Evolutionary conservation across 495 filamentous ascomycete genomes (phyloP), one percentile per base, ranked within the genome.

Genomic region (Xylaria sp.): DNA sequence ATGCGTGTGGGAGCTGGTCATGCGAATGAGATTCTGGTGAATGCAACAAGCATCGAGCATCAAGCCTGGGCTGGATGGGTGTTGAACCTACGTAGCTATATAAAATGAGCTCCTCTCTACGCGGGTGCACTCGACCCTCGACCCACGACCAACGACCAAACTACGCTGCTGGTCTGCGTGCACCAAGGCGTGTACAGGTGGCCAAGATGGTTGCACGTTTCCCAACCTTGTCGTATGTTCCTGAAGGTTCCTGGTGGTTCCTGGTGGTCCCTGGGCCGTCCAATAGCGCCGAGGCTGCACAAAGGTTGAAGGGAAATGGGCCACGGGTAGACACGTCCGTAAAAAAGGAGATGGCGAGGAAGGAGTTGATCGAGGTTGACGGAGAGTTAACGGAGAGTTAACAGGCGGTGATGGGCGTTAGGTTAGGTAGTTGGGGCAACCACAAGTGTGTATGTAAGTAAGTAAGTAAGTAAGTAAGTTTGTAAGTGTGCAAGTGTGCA

Each of bases 101-200:
- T 37, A 26, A 53, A 31, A 40, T 43, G 33, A 69, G 67, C 43
- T 29, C 33, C 12, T 52, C 19, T 61, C 40, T 61, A 61, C 55
- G 41, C 43, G 2, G 8, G 15, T 50, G 50, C 55, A 44, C 53
- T 44, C 9, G 29, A 37, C n/a, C n/a, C n/a, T n/a, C n/a, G n/a
- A n/a, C n/a, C n/a, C n/a, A n/a, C n/a, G n/a, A n/a, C n/a, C n/a
- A n/a, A n/a, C n/a, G n/a, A n/a, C 53, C 19, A 35, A 24, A 61
- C 6, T 29, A 61, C 53, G 37, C 55, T 24, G 55, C 41, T 57
- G 57, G 31, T 53, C 17, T 41, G 29, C n/a, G 44, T 52, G 58
- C 31, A 61, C 53, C 67, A 53, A 69, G 43, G 29, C 5, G 58
- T 33, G 48, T 67, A 43, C n/a, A 55, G 48, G 64, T 67, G 50